These are phyloP conservation scores for Apiospora sp. DNA, from an alignment of 2,329 filamentous ascomycete genomes.

Conservation along the genomic window DNA sequence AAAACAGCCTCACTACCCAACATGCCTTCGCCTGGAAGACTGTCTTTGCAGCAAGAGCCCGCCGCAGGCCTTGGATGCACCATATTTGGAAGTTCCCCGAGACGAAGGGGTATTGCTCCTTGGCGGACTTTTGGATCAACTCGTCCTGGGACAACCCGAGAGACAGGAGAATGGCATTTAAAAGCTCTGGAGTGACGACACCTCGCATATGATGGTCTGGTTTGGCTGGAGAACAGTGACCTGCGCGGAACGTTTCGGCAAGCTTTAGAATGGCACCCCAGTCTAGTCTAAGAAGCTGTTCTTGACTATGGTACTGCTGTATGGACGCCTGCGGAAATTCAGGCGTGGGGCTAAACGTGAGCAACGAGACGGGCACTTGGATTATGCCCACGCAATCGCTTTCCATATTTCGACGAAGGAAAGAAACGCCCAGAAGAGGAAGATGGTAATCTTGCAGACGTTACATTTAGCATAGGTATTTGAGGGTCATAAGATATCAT, in stretches of 20 bases:
- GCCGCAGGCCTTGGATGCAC: conserved; percentile 15
- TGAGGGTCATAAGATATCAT: conserved; percentile 10
- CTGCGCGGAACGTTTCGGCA: not conserved
- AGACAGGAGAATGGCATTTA: not conserved
- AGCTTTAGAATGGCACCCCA: not conserved
- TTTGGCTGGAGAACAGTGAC: not conserved
- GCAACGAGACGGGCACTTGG: not conserved
- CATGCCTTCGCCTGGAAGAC: conserved; percentile 10
- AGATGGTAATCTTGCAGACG: not conserved
- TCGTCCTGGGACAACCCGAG: not conserved
- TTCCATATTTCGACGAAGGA: conserved; percentile 9
- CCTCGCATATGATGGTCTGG: not conserved
- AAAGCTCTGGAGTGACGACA: not conserved
- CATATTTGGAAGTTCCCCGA: not conserved
- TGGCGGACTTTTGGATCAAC: conserved; percentile 8
- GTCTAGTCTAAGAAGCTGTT: not conserved
- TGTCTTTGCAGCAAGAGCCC: not conserved
- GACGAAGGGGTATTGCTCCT: conserved; percentile 2
- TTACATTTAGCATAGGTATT: not conserved
- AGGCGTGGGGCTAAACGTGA: not conserved
- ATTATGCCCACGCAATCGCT: conserved; percentile 17
- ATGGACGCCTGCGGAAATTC: not conserved
- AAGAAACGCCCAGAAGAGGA: not conserved
- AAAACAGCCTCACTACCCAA: conserved; percentile 19
- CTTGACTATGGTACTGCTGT: not conserved